phyloP scores from a whole-genome alignment of 2,329 filamentous ascomycete species.

The Xylaria sp. region DNA sequence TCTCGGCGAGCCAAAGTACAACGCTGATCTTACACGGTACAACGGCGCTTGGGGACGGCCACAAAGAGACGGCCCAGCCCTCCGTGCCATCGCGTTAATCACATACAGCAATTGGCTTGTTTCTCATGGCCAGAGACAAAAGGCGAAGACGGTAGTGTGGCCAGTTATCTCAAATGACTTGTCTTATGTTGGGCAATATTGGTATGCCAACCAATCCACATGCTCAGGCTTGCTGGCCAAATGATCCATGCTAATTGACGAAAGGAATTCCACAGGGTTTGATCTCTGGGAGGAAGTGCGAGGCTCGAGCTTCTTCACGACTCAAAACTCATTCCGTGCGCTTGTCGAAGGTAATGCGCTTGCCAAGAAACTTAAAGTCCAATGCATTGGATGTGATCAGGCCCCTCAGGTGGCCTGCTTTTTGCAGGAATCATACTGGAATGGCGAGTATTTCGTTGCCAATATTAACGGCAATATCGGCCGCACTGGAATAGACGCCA shows the following conservation, averaged over 20 bases:
- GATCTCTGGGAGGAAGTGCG: conserved; percentile 67
- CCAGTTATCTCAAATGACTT: conserved; percentile 63
- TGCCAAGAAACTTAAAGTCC: conserved; percentile 54
- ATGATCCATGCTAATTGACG: neutral
- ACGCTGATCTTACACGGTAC: conserved; percentile 55
- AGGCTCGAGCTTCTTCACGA: conserved; percentile 64
- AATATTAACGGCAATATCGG: conserved; percentile 55
- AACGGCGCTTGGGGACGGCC: conserved; percentile 62
- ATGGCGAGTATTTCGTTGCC: conserved; percentile 57
- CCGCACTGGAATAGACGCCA: conserved; percentile 62
- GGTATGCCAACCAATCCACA: conserved; percentile 36
- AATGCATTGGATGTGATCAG: conserved; percentile 56
- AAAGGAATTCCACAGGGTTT: conserved; percentile 58
- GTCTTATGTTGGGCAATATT: conserved; percentile 59
- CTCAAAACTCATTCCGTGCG: conserved; percentile 60
- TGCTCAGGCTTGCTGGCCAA: neutral
- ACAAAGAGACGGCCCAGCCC: conserved; percentile 63
- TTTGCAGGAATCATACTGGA: conserved; percentile 61
- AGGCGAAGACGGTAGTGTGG: conserved; percentile 54
- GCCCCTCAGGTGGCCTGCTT: conserved; percentile 59
- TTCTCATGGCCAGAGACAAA: conserved; percentile 47
- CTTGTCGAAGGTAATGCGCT: conserved; percentile 55
- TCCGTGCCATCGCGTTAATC: conserved; percentile 62
- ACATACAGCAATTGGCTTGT: conserved; percentile 59
- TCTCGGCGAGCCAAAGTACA: conserved; percentile 62